A percentile compares a stretch with the other conserved stretches of the same genome.
Evolutionary conservation across 495 filamentous ascomycete genomes (phyloP).

Genomic region (Baudoinia panamericana): DNA sequence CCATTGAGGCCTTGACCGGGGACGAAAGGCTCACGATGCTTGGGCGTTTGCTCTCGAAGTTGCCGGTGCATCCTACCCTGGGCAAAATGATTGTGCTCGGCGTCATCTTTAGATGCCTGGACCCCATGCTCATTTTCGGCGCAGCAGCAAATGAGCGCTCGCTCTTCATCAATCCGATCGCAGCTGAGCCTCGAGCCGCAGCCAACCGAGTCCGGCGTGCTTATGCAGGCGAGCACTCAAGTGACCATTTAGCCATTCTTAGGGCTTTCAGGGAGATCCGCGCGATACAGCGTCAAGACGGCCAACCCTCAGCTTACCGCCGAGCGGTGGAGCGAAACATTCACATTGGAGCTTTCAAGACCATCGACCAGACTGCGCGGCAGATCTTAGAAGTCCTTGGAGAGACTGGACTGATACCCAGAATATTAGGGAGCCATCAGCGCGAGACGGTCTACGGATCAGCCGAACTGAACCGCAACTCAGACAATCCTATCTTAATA

Average conservation of each 20-base stretch:
- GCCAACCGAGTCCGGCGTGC: conserved; percentile 25
- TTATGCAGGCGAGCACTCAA: conserved; percentile 34
- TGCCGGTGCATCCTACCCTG: conserved; percentile 39
- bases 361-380: conserved; percentile 32
- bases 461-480: conserved; percentile 38
- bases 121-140: conserved; percentile 45
- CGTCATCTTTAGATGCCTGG: conserved; percentile 47
- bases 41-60: conserved; percentile 35
- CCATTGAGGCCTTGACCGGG: conserved; percentile 37
- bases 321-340: conserved; percentile 25
- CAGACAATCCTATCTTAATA: conserved; percentile 35
- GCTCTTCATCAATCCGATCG: conserved; percentile 34
- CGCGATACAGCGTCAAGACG: conserved; percentile 10
- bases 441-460: conserved; percentile 30
- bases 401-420: conserved; percentile 33
- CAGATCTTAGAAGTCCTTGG: conserved; percentile 37
- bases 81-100: conserved; percentile 48
- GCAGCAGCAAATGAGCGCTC: conserved; percentile 29
- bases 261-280: conserved; percentile 40
- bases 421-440: conserved; percentile 20
- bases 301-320: neutral
- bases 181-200: conserved; percentile 21
- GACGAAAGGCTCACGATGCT: conserved; percentile 41
- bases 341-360: conserved; percentile 31
- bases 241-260: conserved; percentile 42